Evolutionary conservation across 495 filamentous ascomycete genomes (phyloP).

Genomic region (Xylaria longipes): DNA sequence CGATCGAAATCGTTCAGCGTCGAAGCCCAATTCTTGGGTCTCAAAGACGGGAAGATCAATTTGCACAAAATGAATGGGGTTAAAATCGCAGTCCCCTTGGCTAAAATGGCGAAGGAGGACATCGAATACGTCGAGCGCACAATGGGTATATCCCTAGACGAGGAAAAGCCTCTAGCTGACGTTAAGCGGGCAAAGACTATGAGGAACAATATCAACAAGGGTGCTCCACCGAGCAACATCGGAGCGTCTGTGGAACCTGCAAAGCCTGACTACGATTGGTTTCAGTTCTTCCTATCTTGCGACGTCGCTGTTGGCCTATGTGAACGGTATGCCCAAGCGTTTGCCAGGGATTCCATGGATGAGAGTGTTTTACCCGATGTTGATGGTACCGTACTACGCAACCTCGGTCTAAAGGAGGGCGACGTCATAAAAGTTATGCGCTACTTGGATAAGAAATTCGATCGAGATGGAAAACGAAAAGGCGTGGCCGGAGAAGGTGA

Average conservation of each 20-base stretch:
- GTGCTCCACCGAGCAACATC: slow-evolving; percentile 39
- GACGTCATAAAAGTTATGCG: slow-evolving; percentile 96
- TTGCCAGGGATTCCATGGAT: slow-evolving; percentile 91
- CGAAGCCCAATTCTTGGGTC: slow-evolving; percentile 93
- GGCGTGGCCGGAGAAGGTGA: slow-evolving; percentile 64
- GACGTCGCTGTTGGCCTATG: slow-evolving; percentile 91
- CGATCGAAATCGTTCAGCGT: slow-evolving; percentile 94
- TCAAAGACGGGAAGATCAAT: slow-evolving; percentile 95
- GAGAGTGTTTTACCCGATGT: slow-evolving; percentile 89
- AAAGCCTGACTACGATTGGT: slow-evolving; percentile 92
- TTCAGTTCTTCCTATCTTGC: slow-evolving; percentile 93
- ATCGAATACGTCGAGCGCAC: slow-evolving; percentile 89
- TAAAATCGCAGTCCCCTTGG: slow-evolving; percentile 93
- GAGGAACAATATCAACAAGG: slow-evolving; percentile 34
- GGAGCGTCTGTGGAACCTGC: slow-evolving; percentile 62
- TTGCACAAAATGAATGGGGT: slow-evolving; percentile 97
- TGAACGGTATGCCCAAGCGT: slow-evolving; percentile 90
- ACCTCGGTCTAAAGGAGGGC: slow-evolving; percentile 89
- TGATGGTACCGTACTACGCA: slow-evolving; percentile 78
- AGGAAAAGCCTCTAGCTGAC: slow-evolving; percentile 92
- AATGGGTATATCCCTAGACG: slow-evolving; percentile 89
- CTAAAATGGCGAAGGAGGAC: slow-evolving; percentile 95
- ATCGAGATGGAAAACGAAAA: slow-evolving; percentile 67
- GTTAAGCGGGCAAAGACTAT: slow-evolving; percentile 60
- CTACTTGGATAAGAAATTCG: slow-evolving; percentile 80